Percentiles rank a stretch among this genome's conserved stretches.
Conservation (phyloP, 2,329 filamentous ascomycete genomes). For the Aureobasidium vineae region DNA sequence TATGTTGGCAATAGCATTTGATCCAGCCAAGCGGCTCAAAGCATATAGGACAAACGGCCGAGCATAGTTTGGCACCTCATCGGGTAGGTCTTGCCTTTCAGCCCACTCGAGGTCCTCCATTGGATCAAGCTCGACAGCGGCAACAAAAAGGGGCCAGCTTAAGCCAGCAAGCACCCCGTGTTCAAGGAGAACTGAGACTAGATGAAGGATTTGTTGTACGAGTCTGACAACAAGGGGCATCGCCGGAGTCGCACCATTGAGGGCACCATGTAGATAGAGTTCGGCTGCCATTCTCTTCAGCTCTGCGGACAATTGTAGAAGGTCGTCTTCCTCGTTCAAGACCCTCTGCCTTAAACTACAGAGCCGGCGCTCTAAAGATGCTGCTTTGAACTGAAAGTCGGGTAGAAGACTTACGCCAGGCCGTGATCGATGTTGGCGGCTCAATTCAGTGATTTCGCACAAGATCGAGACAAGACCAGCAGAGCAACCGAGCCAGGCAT, state of each 20-base stretch:
- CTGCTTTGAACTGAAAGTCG: constrained; percentile 39
- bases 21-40: constrained; percentile 44
- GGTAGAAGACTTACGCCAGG: constrained; percentile 32
- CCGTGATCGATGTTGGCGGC: constrained; percentile 38
- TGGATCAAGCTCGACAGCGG: constrained; percentile 44
- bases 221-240: constrained; percentile 35
- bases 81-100: constrained; percentile 28
- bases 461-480: constrained; percentile 49
- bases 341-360: constrained; percentile 40
- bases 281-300: constrained; percentile 47
- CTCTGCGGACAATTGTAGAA: constrained; percentile 43
- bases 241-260: constrained; percentile 46
- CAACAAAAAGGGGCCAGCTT: constrained; percentile 48
- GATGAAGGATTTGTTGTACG: constrained; percentile 41
- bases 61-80: constrained; percentile 35
- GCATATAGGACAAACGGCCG: constrained; percentile 44
- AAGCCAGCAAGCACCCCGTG: constrained; percentile 39
- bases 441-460: constrained; percentile 50
- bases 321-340: constrained; percentile 36
- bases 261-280: constrained; percentile 49
- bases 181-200: constrained; percentile 39
- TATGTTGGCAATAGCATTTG: constrained; percentile 48
- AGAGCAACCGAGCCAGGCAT: constrained; percentile 52
- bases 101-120: constrained; percentile 41
- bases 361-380: constrained; percentile 39